Conservation (phyloP, 1,139 yeast species). For the Arxiozyma telluris region DNA sequence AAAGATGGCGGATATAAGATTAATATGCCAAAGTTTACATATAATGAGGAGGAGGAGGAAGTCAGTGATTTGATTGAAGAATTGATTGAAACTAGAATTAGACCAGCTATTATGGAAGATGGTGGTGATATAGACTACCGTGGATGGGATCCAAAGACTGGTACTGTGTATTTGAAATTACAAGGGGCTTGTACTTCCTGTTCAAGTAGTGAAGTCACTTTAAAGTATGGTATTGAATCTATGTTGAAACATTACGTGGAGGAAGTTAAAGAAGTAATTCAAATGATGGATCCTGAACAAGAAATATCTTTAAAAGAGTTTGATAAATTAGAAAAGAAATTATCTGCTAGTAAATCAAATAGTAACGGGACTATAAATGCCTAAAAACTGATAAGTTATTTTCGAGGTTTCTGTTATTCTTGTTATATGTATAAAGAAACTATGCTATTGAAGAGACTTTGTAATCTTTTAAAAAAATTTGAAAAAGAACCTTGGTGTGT, state of each 20-base stretch:
- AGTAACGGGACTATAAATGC: neutral
- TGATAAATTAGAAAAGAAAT: conserved; percentile 28
- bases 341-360: conserved; percentile 7
- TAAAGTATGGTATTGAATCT: conserved; percentile 72
- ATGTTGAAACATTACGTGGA: conserved; percentile 76
- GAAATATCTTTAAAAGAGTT: conserved; percentile 31
- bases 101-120: conserved; percentile 88
- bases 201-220: conserved; percentile 64
- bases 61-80: conserved; percentile 88
- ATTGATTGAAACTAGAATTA: conserved; percentile 81
- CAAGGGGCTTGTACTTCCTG: conserved; percentile 79
- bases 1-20: conserved; percentile 28
- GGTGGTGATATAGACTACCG: conserved; percentile 79
- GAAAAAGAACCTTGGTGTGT: no score
- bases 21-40: conserved; percentile 24
- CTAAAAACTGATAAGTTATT: neutral
- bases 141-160: conserved; percentile 50
- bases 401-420: no score
- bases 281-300: conserved; percentile 41
- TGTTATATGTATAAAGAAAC: neutral
- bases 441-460: neutral
- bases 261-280: conserved; percentile 62
- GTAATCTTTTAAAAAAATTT: no score
- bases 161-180: conserved; percentile 56
- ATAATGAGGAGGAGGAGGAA: conserved; percentile 37